Evolutionary conservation across 1,284 basidiomycete species (phyloP).

Genomic region (Naganishia sp.): DNA sequence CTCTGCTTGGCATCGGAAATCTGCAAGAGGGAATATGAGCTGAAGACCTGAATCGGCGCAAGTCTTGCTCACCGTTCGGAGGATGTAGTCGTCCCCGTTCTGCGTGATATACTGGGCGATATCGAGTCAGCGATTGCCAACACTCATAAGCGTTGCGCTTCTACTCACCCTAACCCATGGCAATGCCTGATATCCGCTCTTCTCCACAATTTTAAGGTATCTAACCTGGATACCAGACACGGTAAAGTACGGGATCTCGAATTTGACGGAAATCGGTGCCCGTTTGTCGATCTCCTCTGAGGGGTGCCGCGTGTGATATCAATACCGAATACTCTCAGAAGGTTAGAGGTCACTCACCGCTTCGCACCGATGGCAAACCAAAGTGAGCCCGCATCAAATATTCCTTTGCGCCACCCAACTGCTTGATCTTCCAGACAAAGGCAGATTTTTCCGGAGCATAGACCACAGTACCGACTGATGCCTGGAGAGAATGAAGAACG

Average conservation of each 20-base stretch:
- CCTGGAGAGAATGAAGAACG: constrained; percentile 56
- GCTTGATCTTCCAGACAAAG: constrained; percentile 98
- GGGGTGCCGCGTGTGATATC: neutral
- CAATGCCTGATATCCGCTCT: constrained; percentile 91
- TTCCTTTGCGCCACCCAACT: constrained; percentile 86
- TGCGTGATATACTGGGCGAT: constrained; percentile 74
- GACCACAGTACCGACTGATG: constrained; percentile 85
- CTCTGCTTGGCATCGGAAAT: constrained; percentile 50
- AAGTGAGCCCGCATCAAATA: constrained; percentile 96
- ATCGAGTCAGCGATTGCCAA: constrained; percentile 5
- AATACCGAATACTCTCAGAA: neutral
- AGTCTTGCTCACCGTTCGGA: constrained; percentile 44
- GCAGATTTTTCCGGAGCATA: constrained; percentile 95
- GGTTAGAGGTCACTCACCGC: constrained; percentile 60
- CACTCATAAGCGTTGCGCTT: constrained; percentile 15
- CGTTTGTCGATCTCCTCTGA: constrained; percentile 82
- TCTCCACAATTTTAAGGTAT: constrained; percentile 97
- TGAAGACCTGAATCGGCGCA: neutral
- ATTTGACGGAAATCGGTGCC: constrained; percentile 93
- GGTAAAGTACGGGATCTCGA: constrained; percentile 98
- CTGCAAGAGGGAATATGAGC: constrained; percentile 1
- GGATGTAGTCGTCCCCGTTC: constrained; percentile 87
- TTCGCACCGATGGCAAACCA: constrained; percentile 84
- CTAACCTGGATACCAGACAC: constrained; percentile 95
- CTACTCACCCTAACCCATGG: constrained; percentile 38